Evolutionary conservation across 2,329 filamentous ascomycete genomes (phyloP).

Genomic region (Botrytis galanthina): DNA sequence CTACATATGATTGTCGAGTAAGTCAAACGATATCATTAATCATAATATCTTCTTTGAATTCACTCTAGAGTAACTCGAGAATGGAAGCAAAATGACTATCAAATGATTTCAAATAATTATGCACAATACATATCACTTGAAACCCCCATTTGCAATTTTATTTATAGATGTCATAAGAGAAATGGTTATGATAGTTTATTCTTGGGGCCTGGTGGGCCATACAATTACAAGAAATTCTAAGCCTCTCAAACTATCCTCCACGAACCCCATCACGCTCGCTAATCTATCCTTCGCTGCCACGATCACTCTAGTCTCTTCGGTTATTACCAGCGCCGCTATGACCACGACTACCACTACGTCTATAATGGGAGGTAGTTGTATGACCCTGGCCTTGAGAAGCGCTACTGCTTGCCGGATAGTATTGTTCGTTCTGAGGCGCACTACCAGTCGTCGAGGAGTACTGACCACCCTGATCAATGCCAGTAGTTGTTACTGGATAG

Average conservation of each 20-base stretch:
- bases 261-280: not conserved
- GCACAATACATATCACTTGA: too few relatives aligned
- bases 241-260: not conserved
- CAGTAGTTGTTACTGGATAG: not conserved
- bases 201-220: not conserved
- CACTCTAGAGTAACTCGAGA: too few relatives aligned
- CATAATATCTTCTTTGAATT: not conserved
- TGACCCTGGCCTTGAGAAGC: not conserved
- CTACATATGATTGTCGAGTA: not conserved
- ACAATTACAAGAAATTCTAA: not conserved
- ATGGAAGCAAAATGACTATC: too few relatives aligned
- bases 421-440: not conserved
- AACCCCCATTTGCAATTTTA: not conserved
- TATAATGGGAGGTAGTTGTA: not conserved
- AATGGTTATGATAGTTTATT: not conserved
- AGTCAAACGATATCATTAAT: not conserved
- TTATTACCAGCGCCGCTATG: not conserved
- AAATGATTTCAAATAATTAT: too few relatives aligned
- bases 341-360: not conserved
- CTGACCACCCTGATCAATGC: not conserved
- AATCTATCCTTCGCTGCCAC: not conserved
- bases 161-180: not conserved
- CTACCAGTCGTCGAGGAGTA: not conserved
- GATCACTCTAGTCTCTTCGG: not conserved
- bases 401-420: not conserved